A percentile compares a stretch with the other conserved stretches of the same genome.
phyloP scores from a whole-genome alignment of 1,284 basidiomycete genomes.

The Sparassis latifolia region DNA sequence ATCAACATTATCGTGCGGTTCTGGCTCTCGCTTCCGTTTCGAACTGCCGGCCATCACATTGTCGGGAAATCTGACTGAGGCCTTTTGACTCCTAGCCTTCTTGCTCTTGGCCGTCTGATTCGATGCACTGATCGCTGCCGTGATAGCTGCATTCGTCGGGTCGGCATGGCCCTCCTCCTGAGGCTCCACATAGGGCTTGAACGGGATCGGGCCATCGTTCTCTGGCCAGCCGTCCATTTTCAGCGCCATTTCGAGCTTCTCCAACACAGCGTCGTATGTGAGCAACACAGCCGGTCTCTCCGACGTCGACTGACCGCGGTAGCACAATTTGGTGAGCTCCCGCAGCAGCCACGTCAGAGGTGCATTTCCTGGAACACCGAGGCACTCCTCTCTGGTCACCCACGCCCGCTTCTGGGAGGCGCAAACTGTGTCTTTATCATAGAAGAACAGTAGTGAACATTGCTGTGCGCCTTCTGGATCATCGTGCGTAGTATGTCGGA shows the following conservation, averaged over 20 bases:
- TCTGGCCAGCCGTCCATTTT: background rate
- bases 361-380: background rate
- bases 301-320: background rate
- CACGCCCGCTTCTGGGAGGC: background rate
- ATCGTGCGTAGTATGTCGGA: conserved; percentile 7
- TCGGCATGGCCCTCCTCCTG: too few relatives aligned
- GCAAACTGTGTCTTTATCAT: background rate
- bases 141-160: too few relatives aligned
- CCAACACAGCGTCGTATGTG: background rate
- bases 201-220: background rate
- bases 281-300: background rate
- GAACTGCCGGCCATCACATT: too few relatives aligned
- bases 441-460: background rate
- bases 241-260: background rate
- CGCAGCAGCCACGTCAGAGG: background rate
- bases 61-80: too few relatives aligned
- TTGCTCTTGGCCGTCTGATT: too few relatives aligned
- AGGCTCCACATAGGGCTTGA: background rate
- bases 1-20: too few relatives aligned
- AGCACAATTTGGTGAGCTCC: background rate
- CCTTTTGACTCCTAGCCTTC: too few relatives aligned
- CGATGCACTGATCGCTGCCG: too few relatives aligned
- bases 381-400: background rate
- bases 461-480: background rate
- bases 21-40: too few relatives aligned